These are phyloP conservation scores for Clonostachys sp. DNA, from an alignment of 2,329 filamentous ascomycete genomes.

Conservation along the genomic window DNA sequence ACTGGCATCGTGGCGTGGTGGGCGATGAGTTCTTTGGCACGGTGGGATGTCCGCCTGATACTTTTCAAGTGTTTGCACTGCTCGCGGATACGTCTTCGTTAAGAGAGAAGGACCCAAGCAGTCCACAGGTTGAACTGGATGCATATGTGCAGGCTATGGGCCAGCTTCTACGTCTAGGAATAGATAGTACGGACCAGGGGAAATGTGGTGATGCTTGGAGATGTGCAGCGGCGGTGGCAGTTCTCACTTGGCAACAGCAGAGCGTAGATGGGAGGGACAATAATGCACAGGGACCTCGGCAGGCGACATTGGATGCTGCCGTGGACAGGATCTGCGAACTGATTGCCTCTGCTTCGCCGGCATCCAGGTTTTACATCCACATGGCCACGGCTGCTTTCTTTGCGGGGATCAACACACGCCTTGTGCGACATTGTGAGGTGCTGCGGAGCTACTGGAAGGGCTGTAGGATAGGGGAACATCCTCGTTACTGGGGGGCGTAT, in stretches of 20 bases:
- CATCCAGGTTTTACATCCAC: conserved; percentile 30
- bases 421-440: conserved; percentile 20
- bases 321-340: conserved; percentile 26
- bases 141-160: conserved; percentile 15
- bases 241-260: conserved; percentile 9
- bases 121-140: neutral
- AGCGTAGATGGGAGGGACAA: neutral
- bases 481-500: conserved; percentile 21
- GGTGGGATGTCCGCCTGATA: conserved; percentile 29
- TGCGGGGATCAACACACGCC: conserved; percentile 25
- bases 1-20: conserved; percentile 30
- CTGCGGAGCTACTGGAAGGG: conserved; percentile 29
- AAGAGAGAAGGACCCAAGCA: no score
- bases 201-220: neutral
- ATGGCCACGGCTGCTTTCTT: conserved; percentile 29
- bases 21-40: conserved; percentile 23
- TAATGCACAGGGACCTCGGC: neutral
- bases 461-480: conserved; percentile 26
- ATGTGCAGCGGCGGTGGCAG: conserved; percentile 20
- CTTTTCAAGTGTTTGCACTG: conserved; percentile 25
- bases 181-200: conserved; percentile 10
- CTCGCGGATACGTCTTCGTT: conserved; percentile 14
- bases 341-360: conserved; percentile 19
- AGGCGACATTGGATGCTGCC: conserved; percentile 15
- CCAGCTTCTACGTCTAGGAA: conserved; percentile 11